Evolutionary conservation across 2,329 filamentous ascomycete species (phyloP).

Genomic region (Dothiorella sarmentorum): DNA sequence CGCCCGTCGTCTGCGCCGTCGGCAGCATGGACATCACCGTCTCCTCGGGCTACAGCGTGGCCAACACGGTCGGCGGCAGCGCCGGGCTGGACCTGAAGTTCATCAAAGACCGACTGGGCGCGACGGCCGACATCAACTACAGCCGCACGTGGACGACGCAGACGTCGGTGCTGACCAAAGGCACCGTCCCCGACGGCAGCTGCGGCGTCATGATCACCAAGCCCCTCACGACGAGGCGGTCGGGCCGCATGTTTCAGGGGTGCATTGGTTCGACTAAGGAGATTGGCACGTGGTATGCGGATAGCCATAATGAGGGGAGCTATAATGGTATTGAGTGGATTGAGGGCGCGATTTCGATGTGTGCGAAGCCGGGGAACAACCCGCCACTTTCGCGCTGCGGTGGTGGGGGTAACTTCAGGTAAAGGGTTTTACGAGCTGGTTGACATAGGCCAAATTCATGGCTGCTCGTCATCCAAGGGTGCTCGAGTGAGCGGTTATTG

Average conservation of each 20-base stretch:
- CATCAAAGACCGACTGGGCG: conserved; percentile 28
- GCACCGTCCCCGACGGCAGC: neutral
- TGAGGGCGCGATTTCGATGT: conserved; percentile 21
- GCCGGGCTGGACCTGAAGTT: conserved; percentile 21
- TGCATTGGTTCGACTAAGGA: conserved; percentile 20
- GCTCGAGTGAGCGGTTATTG: too few species aligned
- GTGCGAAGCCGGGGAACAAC: conserved; percentile 18
- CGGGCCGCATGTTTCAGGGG: conserved; percentile 21
- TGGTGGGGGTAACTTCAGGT: conserved; percentile 18
- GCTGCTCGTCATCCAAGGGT: too few species aligned
- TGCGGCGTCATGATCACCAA: conserved; percentile 1
- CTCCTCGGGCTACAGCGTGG: conserved; percentile 34
- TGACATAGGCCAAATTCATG: too few species aligned
- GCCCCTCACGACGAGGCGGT: conserved; percentile 23
- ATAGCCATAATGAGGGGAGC: conserved; percentile 18
- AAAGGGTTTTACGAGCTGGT: too few species aligned
- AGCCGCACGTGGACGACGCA: conserved; percentile 27
- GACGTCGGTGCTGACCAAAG: neutral
- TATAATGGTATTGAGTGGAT: conserved; percentile 23
- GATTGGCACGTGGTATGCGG: conserved; percentile 23
- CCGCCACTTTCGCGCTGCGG: conserved; percentile 24
- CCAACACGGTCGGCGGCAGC: conserved; percentile 30
- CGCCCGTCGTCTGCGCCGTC: conserved; percentile 32
- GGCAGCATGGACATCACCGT: conserved; percentile 30
- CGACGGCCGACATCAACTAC: conserved; percentile 29